Evolutionary conservation across 805 yeast species (phyloP).

Genomic region (Saccharomycopsis guyanensis): DNA sequence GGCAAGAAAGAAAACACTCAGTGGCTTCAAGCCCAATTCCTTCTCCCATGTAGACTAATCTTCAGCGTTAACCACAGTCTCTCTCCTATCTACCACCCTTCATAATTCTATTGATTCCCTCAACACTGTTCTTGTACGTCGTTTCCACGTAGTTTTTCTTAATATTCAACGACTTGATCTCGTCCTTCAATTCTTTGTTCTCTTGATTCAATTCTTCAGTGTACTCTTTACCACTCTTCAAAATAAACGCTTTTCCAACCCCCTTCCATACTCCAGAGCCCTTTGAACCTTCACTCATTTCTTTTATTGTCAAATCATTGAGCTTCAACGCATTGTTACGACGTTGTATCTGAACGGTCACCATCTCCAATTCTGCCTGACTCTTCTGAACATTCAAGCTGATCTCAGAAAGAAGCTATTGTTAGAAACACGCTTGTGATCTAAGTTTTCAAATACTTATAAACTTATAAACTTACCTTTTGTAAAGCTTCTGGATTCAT

Average conservation of each 20-base stretch:
- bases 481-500: conserved; percentile 14
- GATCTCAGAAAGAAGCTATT: conserved; percentile 19
- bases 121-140: conserved; percentile 18
- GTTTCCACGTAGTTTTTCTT: conserved; percentile 21
- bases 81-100: too few species aligned
- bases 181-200: conserved; percentile 16
- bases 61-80: too few species aligned
- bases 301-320: conserved; percentile 17
- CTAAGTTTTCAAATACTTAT: neutral
- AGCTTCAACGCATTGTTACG: conserved; percentile 15
- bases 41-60: too few species aligned
- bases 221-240: conserved; percentile 5
- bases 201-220: conserved; percentile 11
- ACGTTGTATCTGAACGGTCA: conserved; percentile 17
- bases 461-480: conserved; percentile 3
- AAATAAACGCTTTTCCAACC: conserved; percentile 20
- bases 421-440: too few species aligned
- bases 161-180: conserved; percentile 15
- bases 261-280: conserved; percentile 20
- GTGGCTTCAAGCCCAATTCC: too few species aligned
- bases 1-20: too few species aligned
- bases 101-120: conserved; percentile 19
- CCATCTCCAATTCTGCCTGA: conserved; percentile 21
- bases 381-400: conserved; percentile 14
- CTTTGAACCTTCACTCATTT: conserved; percentile 2